Evolutionary conservation across 2,329 filamentous ascomycete species (phyloP), one percentile per base, ranked within the genome.

Genomic region (Colletotrichum plurivorum): DNA sequence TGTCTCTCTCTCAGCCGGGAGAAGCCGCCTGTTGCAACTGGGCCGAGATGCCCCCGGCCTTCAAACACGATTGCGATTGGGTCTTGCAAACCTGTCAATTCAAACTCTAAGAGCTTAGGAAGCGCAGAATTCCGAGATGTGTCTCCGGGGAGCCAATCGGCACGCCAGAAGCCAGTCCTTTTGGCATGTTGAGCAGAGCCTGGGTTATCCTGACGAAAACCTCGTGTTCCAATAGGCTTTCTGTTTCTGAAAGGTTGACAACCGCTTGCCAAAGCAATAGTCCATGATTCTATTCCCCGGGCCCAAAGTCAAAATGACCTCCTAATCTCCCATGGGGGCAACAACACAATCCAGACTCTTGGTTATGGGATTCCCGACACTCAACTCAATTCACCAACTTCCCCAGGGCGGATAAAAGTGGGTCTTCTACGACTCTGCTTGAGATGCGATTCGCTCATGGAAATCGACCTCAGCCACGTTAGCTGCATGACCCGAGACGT

Each of bases 371-470:
- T 51, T 18, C 48, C 52, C 63, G 58, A 67, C 59, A 45, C 64
- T 46, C 41, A 43, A 48, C 18, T 46, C 53, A 67, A 45, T 39
- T 39, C 31, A 46, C 48, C 55, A 53, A 62, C 18, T 36, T 25
- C 43, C 41, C 39, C 36, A 41, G 16, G 31, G 36, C 48, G 53
- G 46, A 48, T 67, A 64, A 64, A 57, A 53, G 65, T 57, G 60
- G 59, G 5, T 13, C 16, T 22, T 12, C 20, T 3, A 4, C 4
- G 8, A 6, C 6, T 2, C 4, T 52, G 12, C 20, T 22, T 41
- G 45, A 64, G 48, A 67, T 67, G 60, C 65, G 65, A 67, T 64
- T 67, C 39, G 65, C 60, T 67, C 60, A 52, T 67, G 46, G 46
- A 36, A 64, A 64, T 53, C 16, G 13, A 16, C 52, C 59, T 64